phyloP scores from a whole-genome alignment of 2,329 filamentous ascomycete genomes.

The Claviceps pazoutovae region DNA sequence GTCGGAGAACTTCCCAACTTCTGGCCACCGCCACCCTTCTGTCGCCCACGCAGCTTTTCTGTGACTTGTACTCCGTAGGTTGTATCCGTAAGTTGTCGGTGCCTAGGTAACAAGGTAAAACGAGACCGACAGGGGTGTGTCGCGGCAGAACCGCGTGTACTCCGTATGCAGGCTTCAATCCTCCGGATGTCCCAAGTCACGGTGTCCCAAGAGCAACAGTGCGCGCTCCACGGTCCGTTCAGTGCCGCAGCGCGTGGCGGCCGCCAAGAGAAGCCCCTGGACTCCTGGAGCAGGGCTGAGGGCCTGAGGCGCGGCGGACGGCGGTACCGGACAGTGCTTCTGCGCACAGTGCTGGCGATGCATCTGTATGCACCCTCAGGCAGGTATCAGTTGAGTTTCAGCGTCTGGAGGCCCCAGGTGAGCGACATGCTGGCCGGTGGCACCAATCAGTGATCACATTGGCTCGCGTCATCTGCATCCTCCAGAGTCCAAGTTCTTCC shows the following conservation, averaged over 20 bases:
- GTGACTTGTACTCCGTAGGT: neutral
- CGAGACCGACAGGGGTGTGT: conserved; percentile 1
- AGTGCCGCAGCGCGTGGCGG: neutral
- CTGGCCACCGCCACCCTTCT: neutral
- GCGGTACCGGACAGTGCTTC: too few relatives aligned
- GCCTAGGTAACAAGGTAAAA: neutral
- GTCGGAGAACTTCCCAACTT: too few relatives aligned
- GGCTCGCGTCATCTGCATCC: neutral
- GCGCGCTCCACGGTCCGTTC: neutral
- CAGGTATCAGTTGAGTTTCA: neutral
- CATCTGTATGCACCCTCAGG: too few relatives aligned
- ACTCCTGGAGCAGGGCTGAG: neutral
- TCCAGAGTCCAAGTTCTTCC: neutral
- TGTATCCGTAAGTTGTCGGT: neutral
- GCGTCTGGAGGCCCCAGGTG: neutral
- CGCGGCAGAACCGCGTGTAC: neutral
- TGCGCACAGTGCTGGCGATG: neutral
- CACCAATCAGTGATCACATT: neutral
- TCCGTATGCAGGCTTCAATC: neutral
- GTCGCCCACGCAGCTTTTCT: neutral
- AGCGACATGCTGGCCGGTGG: neutral
- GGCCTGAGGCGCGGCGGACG: too few relatives aligned
- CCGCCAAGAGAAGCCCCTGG: neutral
- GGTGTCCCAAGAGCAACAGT: neutral
- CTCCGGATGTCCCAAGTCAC: neutral